phyloP scores from a whole-genome alignment of 2,329 filamentous ascomycete species.

The Trichoderma brevicompactum region DNA sequence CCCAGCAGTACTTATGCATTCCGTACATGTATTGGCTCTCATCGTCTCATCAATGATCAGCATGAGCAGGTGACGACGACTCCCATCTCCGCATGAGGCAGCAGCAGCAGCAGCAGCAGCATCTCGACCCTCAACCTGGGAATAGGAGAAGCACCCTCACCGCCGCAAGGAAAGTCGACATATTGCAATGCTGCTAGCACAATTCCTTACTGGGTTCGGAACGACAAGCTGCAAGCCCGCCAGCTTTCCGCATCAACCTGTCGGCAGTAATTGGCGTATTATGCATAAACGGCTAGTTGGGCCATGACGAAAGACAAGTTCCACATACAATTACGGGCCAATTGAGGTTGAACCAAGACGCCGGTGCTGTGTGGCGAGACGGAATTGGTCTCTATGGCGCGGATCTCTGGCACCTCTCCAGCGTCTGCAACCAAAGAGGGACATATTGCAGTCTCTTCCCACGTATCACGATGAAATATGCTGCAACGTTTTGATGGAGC shows the following conservation, averaged over 20 bases:
- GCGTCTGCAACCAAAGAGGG: not conserved
- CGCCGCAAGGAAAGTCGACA: conserved; percentile 2
- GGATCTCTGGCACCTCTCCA: conserved; percentile 12
- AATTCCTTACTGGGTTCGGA: not conserved
- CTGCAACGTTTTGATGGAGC: not conserved
- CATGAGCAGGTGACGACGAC: conserved; percentile 23
- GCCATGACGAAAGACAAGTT: conserved; percentile 4
- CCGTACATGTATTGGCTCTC: not conserved
- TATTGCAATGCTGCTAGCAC: not conserved
- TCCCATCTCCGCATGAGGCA: conserved; percentile 6
- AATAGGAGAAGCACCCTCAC: conserved; percentile 21
- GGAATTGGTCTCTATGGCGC: not conserved
- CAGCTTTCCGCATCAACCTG: not conserved
- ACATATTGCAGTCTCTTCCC: not conserved
- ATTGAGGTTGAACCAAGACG: conserved; percentile 7
- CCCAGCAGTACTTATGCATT: not conserved
- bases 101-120: not conserved
- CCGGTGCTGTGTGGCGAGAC: conserved; percentile 5
- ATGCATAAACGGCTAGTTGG: conserved; percentile 2
- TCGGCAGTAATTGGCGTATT: conserved; percentile 7
- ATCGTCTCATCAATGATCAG: conserved; percentile 20
- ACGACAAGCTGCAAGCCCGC: conserved; percentile 6
- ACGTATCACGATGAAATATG: conserved; percentile 6
- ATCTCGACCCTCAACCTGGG: not conserved
- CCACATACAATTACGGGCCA: not conserved